Evolutionary conservation across 2,329 filamentous ascomycete species (phyloP), one percentile per base, ranked within the genome.

Genomic region (Bipolaris sorokiniana): DNA sequence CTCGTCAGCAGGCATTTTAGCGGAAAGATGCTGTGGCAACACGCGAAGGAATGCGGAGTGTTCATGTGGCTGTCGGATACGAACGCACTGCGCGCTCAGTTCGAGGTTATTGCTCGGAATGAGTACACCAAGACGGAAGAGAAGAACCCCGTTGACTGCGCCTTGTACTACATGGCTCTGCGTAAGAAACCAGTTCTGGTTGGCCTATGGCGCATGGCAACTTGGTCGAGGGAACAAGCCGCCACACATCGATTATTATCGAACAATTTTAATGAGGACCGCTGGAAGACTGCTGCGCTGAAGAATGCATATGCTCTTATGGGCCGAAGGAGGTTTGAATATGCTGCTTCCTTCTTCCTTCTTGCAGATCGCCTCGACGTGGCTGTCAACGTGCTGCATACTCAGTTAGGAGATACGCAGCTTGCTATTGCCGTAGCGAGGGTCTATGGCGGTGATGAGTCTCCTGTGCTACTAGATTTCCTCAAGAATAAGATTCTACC

Each of bases 261-360:
- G n/a, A 96, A 97, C 70, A 92, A 98, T 74, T 99, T 99, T 75
- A 83, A 86, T 3, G 90, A 97, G 60, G 84, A 88, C 0, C 89
- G 91, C 65, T 98, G 95, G 91, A 90, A 86, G 73, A 96, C 90
- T 1, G 87, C 91, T 4, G 95, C 95, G 0, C 80, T 96, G 58
- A 99, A 99, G 78, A 99, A 99, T 74, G 95, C 95, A 0, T 99
- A 97, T 77, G 94, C 95, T 2, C 78, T 99, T 52, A 88, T 99
- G 72, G 95, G 94, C 63, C 96, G 92, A 77, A 86, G 92, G 42
- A 84, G 95, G 48, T 97, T 97, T 74, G 92, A 91, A 77, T 99
- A 99, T 71, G 93, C 95, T 3, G 95, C 94, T 0, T 90, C 95
- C 0, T 99, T 98, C 78, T 99, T 99, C 80, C 82, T 99, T 5